Evolutionary conservation across 2,329 filamentous ascomycete species (phyloP).

Genomic region (Colletotrichum sp.): DNA sequence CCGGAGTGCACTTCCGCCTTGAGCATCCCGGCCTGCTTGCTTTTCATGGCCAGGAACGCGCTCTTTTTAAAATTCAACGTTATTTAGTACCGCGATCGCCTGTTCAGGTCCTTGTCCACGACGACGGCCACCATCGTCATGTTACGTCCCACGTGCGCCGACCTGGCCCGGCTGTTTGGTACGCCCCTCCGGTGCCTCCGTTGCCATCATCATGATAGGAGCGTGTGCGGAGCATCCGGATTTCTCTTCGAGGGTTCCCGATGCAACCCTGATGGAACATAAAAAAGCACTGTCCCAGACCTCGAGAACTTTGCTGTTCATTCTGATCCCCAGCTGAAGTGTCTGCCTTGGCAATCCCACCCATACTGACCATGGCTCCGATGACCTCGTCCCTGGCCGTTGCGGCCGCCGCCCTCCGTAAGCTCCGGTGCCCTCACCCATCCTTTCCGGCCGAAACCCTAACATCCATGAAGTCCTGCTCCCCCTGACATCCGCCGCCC

Average conservation of each 20-base stretch:
- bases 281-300: neutral
- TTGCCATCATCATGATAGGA: neutral
- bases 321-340: neutral
- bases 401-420: conserved; percentile 14
- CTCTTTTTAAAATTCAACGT: neutral
- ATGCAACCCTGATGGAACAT: neutral
- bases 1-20: neutral
- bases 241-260: neutral
- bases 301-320: neutral
- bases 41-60: neutral
- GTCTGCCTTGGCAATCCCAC: neutral
- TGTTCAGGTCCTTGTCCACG: neutral
- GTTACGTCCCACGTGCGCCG: neutral
- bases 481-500: neutral
- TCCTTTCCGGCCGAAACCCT: neutral
- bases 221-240: neutral
- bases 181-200: neutral
- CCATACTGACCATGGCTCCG: neutral
- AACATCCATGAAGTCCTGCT: conserved; percentile 7
- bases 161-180: neutral
- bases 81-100: neutral
- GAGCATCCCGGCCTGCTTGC: neutral
- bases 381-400: neutral
- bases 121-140: neutral
- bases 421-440: neutral